These are phyloP conservation scores for Albugo candida DNA, from an alignment of 352 stramenopile species.

Conservation along the genomic window DNA sequence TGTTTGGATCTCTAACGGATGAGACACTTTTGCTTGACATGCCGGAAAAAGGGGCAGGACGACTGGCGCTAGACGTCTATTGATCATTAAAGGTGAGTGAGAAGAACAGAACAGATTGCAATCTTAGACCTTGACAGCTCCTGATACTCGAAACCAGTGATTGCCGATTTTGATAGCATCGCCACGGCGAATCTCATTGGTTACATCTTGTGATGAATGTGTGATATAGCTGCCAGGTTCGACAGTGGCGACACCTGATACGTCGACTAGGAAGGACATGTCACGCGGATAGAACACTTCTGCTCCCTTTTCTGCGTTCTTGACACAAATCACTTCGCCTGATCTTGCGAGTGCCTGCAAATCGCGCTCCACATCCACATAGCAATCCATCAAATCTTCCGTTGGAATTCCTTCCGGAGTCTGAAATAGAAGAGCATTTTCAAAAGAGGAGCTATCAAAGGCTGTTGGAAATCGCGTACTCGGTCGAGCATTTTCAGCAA, in stretches of 20 bases:
- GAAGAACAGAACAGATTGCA: neutral
- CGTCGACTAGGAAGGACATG: slow-evolving; percentile 40
- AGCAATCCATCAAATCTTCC: slow-evolving; percentile 70
- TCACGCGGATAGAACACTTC: slow-evolving; percentile 67
- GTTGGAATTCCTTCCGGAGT: slow-evolving; percentile 66
- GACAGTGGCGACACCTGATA: slow-evolving; percentile 47
- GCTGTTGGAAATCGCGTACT: slow-evolving; percentile 11
- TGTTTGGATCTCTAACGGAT: slow-evolving; percentile 53
- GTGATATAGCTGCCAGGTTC: slow-evolving; percentile 50
- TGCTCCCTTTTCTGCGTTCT: slow-evolving; percentile 51
- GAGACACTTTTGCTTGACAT: slow-evolving; percentile 60
- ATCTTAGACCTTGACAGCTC: slow-evolving; percentile 36
- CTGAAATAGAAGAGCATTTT: slow-evolving; percentile 8
- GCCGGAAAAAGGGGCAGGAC: slow-evolving; percentile 38
- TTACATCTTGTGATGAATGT: slow-evolving; percentile 43
- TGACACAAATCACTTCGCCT: slow-evolving; percentile 70
- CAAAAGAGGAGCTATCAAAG: neutral
- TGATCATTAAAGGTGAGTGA: neutral
- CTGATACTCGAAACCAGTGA: slow-evolving; percentile 66
- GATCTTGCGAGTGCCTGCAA: slow-evolving; percentile 47
- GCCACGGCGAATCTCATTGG: slow-evolving; percentile 42
- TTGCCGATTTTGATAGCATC: slow-evolving; percentile 57
- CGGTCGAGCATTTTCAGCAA: slow-evolving; percentile 59
- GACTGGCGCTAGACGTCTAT: slow-evolving; percentile 38
- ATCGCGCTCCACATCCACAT: slow-evolving; percentile 56